Conservation (phyloP, 441 rosid species). For the Daphne laureola region DNA sequence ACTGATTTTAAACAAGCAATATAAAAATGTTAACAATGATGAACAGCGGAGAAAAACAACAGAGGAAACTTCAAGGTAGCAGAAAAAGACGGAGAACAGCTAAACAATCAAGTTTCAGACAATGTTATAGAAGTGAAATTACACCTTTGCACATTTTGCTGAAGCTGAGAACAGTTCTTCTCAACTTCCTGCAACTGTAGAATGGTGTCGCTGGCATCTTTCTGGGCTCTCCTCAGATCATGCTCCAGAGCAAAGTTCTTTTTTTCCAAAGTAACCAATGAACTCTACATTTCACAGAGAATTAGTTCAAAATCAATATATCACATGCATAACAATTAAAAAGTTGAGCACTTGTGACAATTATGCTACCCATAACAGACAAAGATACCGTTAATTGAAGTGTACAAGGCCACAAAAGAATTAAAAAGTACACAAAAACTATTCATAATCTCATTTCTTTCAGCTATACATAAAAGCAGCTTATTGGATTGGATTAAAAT, state of each 20-base stretch:
- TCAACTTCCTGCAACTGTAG: constrained; percentile 64
- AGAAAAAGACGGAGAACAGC: neutral
- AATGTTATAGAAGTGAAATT: neutral
- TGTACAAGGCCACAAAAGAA: too few relatives aligned
- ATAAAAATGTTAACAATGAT: neutral
- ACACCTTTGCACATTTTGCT: constrained; percentile 65
- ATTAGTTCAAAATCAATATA: too few relatives aligned
- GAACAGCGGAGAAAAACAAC: neutral
- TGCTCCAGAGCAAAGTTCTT: constrained; percentile 64
- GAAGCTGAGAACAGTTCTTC: constrained; percentile 61
- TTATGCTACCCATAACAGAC: too few relatives aligned
- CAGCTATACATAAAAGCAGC: too few relatives aligned
- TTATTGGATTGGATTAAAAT: too few relatives aligned
- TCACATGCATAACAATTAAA: too few relatives aligned
- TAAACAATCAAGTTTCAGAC: neutral
- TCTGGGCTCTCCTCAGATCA: constrained; percentile 61
- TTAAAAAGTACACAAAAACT: too few relatives aligned
- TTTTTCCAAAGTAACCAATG: constrained; percentile 56
- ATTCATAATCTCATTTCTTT: too few relatives aligned
- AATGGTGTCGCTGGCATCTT: constrained; percentile 36
- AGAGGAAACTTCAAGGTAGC: too few relatives aligned
- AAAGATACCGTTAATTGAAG: too few relatives aligned
- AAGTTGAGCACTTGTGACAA: too few relatives aligned
- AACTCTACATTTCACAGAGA: constrained; percentile 33
- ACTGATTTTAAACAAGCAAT: neutral